These are phyloP conservation scores for Malus sieversii DNA, from an alignment of 306 rosid species.

Conservation along the genomic window DNA sequence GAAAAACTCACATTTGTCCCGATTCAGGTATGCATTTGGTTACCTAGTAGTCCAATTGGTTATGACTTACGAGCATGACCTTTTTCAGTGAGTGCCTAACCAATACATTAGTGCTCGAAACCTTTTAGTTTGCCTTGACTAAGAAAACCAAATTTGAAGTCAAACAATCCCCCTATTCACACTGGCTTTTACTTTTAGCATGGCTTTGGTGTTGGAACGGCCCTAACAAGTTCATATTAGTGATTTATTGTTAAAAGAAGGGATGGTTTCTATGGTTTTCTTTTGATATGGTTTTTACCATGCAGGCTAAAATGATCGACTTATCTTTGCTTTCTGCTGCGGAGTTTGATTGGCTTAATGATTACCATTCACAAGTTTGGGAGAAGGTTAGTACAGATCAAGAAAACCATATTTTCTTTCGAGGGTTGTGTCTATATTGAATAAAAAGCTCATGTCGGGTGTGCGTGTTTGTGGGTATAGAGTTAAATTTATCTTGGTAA, in stretches of 20 bases:
- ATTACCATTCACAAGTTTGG: slow-evolving; percentile 85
- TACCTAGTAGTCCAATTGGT: not conserved
- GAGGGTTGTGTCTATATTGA: no score
- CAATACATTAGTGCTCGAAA: not conserved
- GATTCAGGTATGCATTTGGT: slow-evolving; percentile 56
- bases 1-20: slow-evolving; percentile 89
- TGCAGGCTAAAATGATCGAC: slow-evolving; percentile 82
- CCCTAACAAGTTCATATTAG: not conserved
- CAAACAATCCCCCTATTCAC: not conserved
- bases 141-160: not conserved
- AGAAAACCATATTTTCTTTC: not conserved
- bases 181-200: not conserved
- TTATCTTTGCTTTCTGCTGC: slow-evolving; percentile 59
- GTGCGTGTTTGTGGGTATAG: no score
- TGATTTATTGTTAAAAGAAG: not conserved
- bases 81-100: not conserved
- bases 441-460: no score
- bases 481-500: not conserved
- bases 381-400: slow-evolving; percentile 55
- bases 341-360: slow-evolving; percentile 74
- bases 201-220: not conserved
- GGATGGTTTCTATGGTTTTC: not conserved
- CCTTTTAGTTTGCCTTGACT: not conserved
- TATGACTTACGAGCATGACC: not conserved
- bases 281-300: slow-evolving; percentile 13